Evolutionary conservation across 2,329 filamentous ascomycete genomes (phyloP).

Genomic region (Geosmithia putterillii): DNA sequence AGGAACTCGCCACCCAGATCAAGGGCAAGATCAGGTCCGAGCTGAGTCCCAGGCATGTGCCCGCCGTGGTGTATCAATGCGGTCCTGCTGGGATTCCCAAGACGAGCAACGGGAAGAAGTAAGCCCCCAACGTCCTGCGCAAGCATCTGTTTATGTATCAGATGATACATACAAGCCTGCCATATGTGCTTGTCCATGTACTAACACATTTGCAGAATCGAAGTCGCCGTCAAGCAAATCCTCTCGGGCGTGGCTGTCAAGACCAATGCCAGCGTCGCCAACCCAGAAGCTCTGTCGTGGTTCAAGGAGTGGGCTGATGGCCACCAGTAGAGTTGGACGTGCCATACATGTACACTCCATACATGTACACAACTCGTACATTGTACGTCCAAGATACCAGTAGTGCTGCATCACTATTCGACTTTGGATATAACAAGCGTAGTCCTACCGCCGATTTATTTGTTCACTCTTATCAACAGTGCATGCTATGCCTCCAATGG

Average conservation of each 20-base stretch:
- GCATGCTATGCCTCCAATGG: too few relatives aligned
- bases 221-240: constrained; percentile 94
- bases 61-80: constrained; percentile 68
- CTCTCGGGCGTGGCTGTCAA: constrained; percentile 77
- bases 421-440: too few relatives aligned
- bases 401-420: too few relatives aligned
- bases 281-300: constrained; percentile 79
- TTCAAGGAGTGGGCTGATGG: constrained; percentile 62
- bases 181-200: constrained; percentile 7
- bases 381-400: too few relatives aligned
- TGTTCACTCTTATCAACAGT: too few relatives aligned
- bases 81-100: constrained; percentile 65
- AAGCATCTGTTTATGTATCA: too few relatives aligned
- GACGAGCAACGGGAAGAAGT: constrained; percentile 94
- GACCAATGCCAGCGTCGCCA: constrained; percentile 87
- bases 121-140: too few relatives aligned
- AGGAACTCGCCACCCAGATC: constrained; percentile 50
- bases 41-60: constrained; percentile 81
- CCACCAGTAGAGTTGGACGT: too few relatives aligned
- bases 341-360: too few relatives aligned
- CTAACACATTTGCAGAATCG: constrained; percentile 48
- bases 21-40: constrained; percentile 60
- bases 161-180: not conserved
- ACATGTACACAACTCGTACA: too few relatives aligned
- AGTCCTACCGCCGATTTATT: too few relatives aligned